Base-by-base conservation (phyloP, 768 basidiomycete species). In the Scleroderma citrinum region DNA sequence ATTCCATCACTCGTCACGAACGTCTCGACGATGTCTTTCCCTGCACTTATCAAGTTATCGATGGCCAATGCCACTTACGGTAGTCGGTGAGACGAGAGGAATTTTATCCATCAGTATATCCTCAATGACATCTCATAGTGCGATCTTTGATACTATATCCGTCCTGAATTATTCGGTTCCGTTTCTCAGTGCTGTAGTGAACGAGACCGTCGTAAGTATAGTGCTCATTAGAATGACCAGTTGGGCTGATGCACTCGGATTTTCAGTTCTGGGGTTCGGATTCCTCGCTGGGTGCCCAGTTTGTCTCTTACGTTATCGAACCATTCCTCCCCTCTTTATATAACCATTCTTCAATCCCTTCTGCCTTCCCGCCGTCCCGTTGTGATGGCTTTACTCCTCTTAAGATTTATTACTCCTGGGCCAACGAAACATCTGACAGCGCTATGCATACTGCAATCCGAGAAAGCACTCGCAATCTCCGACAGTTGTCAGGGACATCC, bases 351-450 rank as follows among this genome's bases (percentile, higher is more conserved):
- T 32, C 44, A 19, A 24, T 21, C 23, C 19, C 39, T 19, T 40
- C 72, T 19, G 77, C 76, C 3, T 77, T n/a, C n/a, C n/a, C n/a
- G n/a, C n/a, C n/a, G n/a, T n/a, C n/a, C n/a, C n/a, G 76, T 36
- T 39, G 56, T 1, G 54, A 52, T 7, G 61, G 60, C 30, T 65
- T 71, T 47, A 63, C 69, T 16, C 77, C 77, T 5, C 65, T 75
- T 30, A 74, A 76, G 64, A 67, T 75, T 31, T 69, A 64, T 53
- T 76, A 63, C 51, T 69, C 72, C 1, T 81, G 77, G 76, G 24
- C 35, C n/a, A n/a, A n/a, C n/a, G n/a, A n/a, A n/a, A n/a, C n/a
- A n/a, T n/a, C n/a, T n/a, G 21, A 79, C 52, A 54, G 53, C 2
- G 41, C 55, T 12, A 68, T 80, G 55, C 63, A 73, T 11, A 53